These are phyloP conservation scores for Colletotrichum sidae DNA, from an alignment of 2,329 filamentous ascomycete species.

Conservation along the genomic window DNA sequence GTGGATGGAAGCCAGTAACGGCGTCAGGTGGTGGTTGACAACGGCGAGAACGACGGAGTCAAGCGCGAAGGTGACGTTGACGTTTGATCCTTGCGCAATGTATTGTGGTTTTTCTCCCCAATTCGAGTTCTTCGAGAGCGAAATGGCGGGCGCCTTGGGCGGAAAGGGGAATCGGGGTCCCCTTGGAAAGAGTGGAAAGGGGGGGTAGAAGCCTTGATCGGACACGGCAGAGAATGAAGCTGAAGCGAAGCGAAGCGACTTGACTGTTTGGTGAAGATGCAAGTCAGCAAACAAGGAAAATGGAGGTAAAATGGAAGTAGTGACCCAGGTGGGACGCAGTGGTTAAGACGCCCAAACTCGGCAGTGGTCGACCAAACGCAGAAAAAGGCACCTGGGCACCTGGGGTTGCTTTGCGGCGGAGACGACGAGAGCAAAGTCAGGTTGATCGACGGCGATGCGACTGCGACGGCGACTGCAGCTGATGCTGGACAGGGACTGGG, in stretches of 20 bases:
- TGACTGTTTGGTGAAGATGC: slow-evolving; percentile 23
- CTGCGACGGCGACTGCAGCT: too few relatives aligned
- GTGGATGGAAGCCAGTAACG: slow-evolving; percentile 1
- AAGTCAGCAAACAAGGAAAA: slow-evolving; percentile 28
- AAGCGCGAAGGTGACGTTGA: neutral
- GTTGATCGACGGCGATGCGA: neutral
- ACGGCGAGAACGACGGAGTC: neutral
- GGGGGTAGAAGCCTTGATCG: slow-evolving; percentile 6
- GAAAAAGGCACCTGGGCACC: neutral
- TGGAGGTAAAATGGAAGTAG: neutral
- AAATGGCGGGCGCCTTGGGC: neutral
- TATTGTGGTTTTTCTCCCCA: neutral
- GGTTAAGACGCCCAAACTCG: slow-evolving; percentile 16
- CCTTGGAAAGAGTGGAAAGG: slow-evolving; percentile 28
- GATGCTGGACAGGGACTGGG: too few relatives aligned
- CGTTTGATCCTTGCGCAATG: neutral
- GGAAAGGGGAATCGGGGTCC: slow-evolving; percentile 5
- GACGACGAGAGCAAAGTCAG: slow-evolving; percentile 8
- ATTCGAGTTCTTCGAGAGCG: neutral
- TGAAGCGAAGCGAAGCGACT: neutral
- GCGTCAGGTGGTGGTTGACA: slow-evolving; percentile 5
- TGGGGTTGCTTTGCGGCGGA: neutral
- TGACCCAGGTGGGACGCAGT: slow-evolving; percentile 16
- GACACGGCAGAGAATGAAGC: neutral
- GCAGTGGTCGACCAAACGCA: slow-evolving; percentile 21